Evolutionary conservation across 106 monocot genomes (phyloP).

Genomic region (Platanthera zijinensis): DNA sequence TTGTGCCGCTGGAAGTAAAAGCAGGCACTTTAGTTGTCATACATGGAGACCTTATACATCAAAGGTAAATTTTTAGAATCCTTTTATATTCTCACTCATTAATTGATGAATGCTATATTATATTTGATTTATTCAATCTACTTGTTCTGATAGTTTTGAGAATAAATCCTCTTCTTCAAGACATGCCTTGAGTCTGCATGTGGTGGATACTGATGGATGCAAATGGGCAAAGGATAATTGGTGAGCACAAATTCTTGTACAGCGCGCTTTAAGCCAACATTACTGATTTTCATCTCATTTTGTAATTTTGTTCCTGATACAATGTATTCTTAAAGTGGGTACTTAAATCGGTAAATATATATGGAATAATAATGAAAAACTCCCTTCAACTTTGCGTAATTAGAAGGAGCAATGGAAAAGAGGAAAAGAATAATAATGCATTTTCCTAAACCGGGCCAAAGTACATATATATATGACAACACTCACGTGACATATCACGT

Average conservation of each 20-base stretch:
- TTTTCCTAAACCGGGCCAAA: no score
- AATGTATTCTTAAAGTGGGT: background rate
- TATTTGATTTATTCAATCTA: conserved; percentile 5
- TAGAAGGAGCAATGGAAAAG: no score
- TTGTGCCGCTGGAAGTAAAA: conserved; percentile 80
- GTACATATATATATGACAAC: no score
- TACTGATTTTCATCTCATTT: background rate
- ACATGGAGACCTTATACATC: conserved; percentile 93
- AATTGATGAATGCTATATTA: background rate
- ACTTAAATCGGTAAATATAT: background rate
- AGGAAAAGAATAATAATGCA: no score
- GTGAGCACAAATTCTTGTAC: conserved; percentile 18
- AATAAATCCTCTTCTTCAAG: conserved; percentile 75
- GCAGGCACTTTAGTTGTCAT: conserved; percentile 87
- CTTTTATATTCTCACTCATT: background rate
- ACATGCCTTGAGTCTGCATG: conserved; percentile 85
- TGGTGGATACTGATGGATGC: conserved; percentile 72
- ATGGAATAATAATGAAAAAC: no score
- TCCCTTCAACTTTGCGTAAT: no score
- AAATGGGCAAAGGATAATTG: conserved; percentile 74
- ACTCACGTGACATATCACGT: no score
- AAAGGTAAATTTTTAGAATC: conserved; percentile 43
- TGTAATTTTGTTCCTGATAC: background rate
- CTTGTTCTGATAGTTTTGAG: conserved; percentile 49
- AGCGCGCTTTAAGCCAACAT: background rate